A percentile compares a stretch with the other conserved stretches of the same genome.
phyloP scores from a whole-genome alignment of 192 early-diverging fungal species.

The Coemansia guatemalensis region DNA sequence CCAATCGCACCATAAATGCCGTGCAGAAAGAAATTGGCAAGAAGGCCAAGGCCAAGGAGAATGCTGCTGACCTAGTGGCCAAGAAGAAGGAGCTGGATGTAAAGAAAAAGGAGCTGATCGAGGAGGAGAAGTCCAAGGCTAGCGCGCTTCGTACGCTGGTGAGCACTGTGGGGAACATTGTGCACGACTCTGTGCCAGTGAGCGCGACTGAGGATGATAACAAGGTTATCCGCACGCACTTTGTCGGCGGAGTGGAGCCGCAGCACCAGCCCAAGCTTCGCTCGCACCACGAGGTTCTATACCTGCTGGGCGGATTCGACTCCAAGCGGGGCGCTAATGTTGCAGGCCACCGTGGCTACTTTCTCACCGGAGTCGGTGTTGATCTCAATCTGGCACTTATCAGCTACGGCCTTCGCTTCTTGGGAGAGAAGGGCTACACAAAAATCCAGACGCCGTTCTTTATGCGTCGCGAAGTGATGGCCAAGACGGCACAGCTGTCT shows the following conservation, averaged over 20 bases:
- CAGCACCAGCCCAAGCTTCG: constrained; percentile 61
- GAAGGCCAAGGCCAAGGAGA: constrained; percentile 91
- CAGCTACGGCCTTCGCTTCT: constrained; percentile 93
- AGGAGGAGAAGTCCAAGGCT: constrained; percentile 78
- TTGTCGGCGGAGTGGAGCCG: constrained; percentile 57
- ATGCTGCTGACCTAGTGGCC: constrained; percentile 69
- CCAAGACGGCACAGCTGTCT: constrained; percentile 95
- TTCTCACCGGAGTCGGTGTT: constrained; percentile 91
- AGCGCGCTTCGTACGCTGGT: constrained; percentile 66
- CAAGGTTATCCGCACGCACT: constrained; percentile 63
- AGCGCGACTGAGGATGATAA: constrained; percentile 86
- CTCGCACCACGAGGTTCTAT: constrained; percentile 93
- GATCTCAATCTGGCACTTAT: constrained; percentile 96
- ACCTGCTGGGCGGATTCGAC: constrained; percentile 88
- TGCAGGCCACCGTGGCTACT: constrained; percentile 99
- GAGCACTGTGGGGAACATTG: constrained; percentile 95
- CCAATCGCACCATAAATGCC: constrained; percentile 89
- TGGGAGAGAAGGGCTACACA: constrained; percentile 76
- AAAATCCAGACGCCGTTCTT: constrained; percentile 99
- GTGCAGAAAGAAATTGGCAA: constrained; percentile 88
- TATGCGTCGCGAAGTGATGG: constrained; percentile 96
- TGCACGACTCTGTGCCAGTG: constrained; percentile 86
- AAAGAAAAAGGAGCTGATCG: constrained; percentile 67
- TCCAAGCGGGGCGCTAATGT: constrained; percentile 88
- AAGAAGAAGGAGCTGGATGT: constrained; percentile 74